A percentile compares a stretch with the other conserved stretches of the same genome.
Conservation (phyloP, 2,329 filamentous ascomycete genomes). For the Alternaria longipes region DNA sequence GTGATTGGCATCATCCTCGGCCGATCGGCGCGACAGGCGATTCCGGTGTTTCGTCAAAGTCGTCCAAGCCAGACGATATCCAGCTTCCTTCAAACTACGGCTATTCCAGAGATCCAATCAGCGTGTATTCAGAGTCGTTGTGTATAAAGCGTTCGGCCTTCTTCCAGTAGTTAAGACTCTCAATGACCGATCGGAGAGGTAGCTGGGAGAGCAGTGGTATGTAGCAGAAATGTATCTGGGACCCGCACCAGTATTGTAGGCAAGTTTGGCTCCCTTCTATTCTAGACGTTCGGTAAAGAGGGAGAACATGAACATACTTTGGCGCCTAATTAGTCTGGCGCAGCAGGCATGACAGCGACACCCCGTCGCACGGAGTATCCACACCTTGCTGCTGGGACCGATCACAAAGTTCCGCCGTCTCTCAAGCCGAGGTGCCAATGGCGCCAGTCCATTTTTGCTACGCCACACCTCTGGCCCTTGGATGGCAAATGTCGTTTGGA, state of each 20-base stretch:
- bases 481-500: background rate
- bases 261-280: background rate
- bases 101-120: conserved; percentile 9
- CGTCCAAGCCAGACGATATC: background rate
- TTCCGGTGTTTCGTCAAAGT: conserved; percentile 1
- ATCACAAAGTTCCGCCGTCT: conserved; percentile 10
- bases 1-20: conserved; percentile 7
- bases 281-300: background rate
- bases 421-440: conserved; percentile 9
- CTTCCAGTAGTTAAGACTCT: background rate
- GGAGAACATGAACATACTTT: conserved; percentile 5
- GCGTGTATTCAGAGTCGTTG: background rate
- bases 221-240: conserved; percentile 14
- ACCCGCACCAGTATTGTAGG: background rate
- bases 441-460: conserved; percentile 7
- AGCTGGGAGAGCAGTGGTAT: background rate
- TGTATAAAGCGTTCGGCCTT: conserved; percentile 3
- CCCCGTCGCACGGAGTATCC: conserved; percentile 4
- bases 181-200: conserved; percentile 1
- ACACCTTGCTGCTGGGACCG: conserved; percentile 6
- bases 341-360: conserved; percentile 8
- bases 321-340: conserved; percentile 2
- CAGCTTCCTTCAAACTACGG: conserved; percentile 4
- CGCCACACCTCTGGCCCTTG: conserved; percentile 14
- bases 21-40: background rate